Base-by-base conservation (phyloP, 2,329 filamentous ascomycete species). In the Sordariomycetes sp. region DNA sequence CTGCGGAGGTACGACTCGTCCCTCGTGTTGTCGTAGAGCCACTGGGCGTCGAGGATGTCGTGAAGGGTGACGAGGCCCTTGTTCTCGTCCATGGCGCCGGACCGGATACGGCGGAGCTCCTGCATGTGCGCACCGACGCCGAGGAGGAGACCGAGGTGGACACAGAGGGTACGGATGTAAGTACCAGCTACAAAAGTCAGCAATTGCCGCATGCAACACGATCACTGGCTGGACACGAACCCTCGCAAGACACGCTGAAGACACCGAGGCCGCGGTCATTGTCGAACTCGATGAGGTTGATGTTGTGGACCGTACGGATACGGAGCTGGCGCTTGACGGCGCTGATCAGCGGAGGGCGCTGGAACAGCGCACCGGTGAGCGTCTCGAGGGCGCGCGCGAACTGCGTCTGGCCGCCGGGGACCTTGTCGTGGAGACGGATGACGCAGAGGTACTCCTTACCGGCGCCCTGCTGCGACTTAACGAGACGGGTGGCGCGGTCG, bases 371-470 rank as follows among this genome's bases (percentile, higher is more conserved):
- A 74, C 94, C 94, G 57, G 91, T 97, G 68, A 99, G 80, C 57
- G 90, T 95, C 81, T 99, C 94, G 58, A 99, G 84, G 60, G 92
- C 94, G 66, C 91, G 87, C 59, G 89, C 86, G 67, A 99, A 92
- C 73, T 96, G 91, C 51, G 89, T 84, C 78, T 96, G 87, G 65
- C 92, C 92, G 63, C 92, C 94, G 56, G 91, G 89, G 57, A 99
- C 81, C 76, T 91, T 95, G 76, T 95, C 91, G 75, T 99, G 94
- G 62, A 99, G 81, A 67, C 94, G 84, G 67, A 97, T 90, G 60
- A 99, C 90, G 67, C 88, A 91, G 57, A 97, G 91, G 71, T 99
- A 99, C 77, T 99, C 94, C 79, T 99, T 99, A 81, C 94, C 94
- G 61, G 94, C 94, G 68, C 92, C 91, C 75, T 99, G 94, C 76